Conservation (phyloP, 768 basidiomycete genomes). For the Bullera alba region DNA sequence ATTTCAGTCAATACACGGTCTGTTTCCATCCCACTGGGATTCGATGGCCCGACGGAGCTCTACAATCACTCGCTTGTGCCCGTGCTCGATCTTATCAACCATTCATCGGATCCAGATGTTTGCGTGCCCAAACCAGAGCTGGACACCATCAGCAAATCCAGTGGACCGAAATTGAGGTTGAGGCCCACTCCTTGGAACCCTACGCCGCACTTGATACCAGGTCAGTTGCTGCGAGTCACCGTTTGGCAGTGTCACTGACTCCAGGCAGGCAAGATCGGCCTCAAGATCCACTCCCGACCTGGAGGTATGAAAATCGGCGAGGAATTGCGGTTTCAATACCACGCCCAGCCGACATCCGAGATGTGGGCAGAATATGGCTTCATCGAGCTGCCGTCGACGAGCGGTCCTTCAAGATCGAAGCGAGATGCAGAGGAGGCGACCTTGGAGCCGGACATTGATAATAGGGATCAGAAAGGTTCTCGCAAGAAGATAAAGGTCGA, state of each 20-base stretch:
- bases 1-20: slow-evolving; percentile 81
- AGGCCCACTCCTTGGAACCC: not conserved
- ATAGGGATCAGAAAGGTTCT: too few relatives aligned
- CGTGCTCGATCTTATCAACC: slow-evolving; percentile 85
- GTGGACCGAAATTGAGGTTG: not conserved
- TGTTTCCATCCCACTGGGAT: slow-evolving; percentile 51
- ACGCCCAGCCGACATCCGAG: slow-evolving; percentile 65
- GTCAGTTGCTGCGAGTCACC: not conserved
- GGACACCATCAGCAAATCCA: slow-evolving; percentile 47
- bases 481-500: too few relatives aligned
- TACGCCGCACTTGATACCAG: not conserved
- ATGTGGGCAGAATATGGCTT: slow-evolving; percentile 91
- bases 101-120: slow-evolving; percentile 45
- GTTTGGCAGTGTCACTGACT: slow-evolving; percentile 5
- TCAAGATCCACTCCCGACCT: slow-evolving; percentile 50
- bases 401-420: not conserved
- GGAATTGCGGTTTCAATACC: slow-evolving; percentile 74
- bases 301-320: slow-evolving; percentile 51
- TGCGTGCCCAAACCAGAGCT: slow-evolving; percentile 21
- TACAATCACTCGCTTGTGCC: slow-evolving; percentile 85
- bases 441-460: too few relatives aligned
- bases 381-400: slow-evolving; percentile 44
- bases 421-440: not conserved
- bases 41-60: slow-evolving; percentile 52
- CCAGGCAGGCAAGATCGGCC: slow-evolving; percentile 27